Evolutionary conservation across 495 filamentous ascomycete species (phyloP), one percentile per base, ranked within the genome.

Genomic region (Penicillium argentinense): DNA sequence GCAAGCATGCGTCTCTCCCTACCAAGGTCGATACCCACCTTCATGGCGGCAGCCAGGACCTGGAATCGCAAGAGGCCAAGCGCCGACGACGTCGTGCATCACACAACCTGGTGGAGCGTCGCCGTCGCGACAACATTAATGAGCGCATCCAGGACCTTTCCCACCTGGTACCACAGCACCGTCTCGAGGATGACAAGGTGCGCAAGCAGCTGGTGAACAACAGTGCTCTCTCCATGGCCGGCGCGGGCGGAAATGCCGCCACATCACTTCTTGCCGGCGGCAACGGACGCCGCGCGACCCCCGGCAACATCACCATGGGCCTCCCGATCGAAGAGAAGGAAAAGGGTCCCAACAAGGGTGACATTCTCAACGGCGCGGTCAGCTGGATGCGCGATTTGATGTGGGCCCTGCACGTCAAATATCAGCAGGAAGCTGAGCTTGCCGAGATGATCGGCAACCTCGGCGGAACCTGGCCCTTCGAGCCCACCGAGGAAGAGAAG

Each of bases 341-440:
- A 68, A 97, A 97, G 54, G 95, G 95, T 1, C 93, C 93, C 0
- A 97, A 97, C 76, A 98, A 98, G 69, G 93, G 93, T 30, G 93
- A 98, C 60, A 97, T 98, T 42, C 83, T 98, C 43, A 97, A 97
- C 62, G 93, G 93, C 22, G 87, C 93, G 12, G 93, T 98, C 37
- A 86, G 88, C 66, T 98, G 93, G 93, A 96, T 86, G 49, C 84
- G 92, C 34, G 93, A 98, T 68, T 73, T 98, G 32, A 97, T 98
- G 93, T 97, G 93, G 93, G 80, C 91, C 63, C 71, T 96, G 28
- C 80, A 95, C 54, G 71, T 85, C 49, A 95, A 96, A 66, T 74
- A 92, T 39, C 83, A 92, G 56, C 90, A 96, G 60, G 86, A 96
- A 62, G 81, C 90, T 14, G 85, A 96, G 53, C 78, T 97, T 29